Base-by-base conservation (phyloP, 805 yeast genomes). In the Candida ulmi region DNA sequence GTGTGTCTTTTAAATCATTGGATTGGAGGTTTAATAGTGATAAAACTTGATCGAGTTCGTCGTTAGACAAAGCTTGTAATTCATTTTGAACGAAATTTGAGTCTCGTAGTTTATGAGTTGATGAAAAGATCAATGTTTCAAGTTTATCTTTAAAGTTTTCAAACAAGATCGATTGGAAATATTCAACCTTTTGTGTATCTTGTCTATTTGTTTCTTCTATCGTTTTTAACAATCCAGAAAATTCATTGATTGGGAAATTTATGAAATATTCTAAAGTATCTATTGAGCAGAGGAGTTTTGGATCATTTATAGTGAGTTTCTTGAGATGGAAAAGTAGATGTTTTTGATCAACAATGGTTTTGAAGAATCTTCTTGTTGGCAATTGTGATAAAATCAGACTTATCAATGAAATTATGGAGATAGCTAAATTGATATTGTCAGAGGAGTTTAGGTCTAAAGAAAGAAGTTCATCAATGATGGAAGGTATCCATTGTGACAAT, bases 221-320 rank as follows among this genome's bases (percentile, higher is more conserved):
- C 1, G 52, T 24, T 5, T 56, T 38, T 7, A 49, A 32, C 13
- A 46, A 52, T 8, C 72, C 73, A 1, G 67, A 47, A 31, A 62
- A 57, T 33, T 71, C 76, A 43, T 71, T 62, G 15, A 72, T 49
- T 4, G 76, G 75, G 44, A 61, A 69, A 30, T 57, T 41, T 4
- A 62, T 29, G 29, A 53, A 61, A 33, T 58, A 55, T 9, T 47
- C 44, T 6, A 64, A 39, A 1, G 52, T 30, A 2, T 32, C 33
- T 16, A 50, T 2, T 11, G 39, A 23, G 28, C 38, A 7, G 16
- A 12, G 15, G 16, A 15, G 27, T 30, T 8, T 36, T 25, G 17
- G 11, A 23, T 8, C 29, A 28, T 26, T 23, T 17, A 35, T 35
- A 11, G n/a, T 11, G 8, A 25, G 17, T 19, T 30, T 21, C 15